Percentiles rank a stretch among this genome's conserved stretches.
Evolutionary conservation across 148 eudicot species (phyloP).

Genomic region (Polygonum aviculare): DNA sequence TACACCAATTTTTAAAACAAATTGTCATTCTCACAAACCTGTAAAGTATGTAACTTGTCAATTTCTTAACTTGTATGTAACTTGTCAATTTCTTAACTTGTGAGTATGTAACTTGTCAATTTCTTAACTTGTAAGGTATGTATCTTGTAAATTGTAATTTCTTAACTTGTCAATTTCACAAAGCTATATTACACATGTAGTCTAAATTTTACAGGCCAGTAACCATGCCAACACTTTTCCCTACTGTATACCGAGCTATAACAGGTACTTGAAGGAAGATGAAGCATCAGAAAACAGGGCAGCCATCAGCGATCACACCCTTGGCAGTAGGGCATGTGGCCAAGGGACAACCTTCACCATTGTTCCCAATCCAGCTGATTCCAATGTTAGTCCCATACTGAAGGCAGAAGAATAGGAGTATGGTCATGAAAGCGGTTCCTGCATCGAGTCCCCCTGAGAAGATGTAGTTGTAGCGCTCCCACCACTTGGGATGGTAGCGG

Average conservation of each 20-base stretch:
- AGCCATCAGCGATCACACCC: constrained; percentile 60
- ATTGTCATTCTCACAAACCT: too few species aligned
- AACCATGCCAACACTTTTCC: not conserved
- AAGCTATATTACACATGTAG: not conserved
- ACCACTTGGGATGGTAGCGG: constrained; percentile 46
- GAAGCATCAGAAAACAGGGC: constrained; percentile 36
- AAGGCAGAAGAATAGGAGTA: constrained; percentile 42
- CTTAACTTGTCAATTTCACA: not conserved
- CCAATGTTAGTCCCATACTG: constrained; percentile 33
- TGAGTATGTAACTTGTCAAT: too few species aligned
- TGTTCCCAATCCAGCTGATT: constrained; percentile 64
- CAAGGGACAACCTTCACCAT: constrained; percentile 55
- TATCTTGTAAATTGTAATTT: not conserved
- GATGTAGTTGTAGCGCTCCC: constrained; percentile 73
- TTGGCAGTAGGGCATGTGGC: constrained; percentile 73
- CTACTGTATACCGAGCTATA: not conserved
- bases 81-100: too few species aligned
- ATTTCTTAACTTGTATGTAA: too few species aligned
- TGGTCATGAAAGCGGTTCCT: constrained; percentile 59
- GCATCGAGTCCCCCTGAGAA: constrained; percentile 74
- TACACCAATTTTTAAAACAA: too few species aligned
- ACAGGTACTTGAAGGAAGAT: not conserved
- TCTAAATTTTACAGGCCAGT: not conserved
- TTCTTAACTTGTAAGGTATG: not conserved
- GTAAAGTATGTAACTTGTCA: too few species aligned